Percentiles rank a stretch among this genome's conserved stretches.
phyloP scores from a whole-genome alignment of 768 basidiomycete species.

The Boletus bicolor region DNA sequence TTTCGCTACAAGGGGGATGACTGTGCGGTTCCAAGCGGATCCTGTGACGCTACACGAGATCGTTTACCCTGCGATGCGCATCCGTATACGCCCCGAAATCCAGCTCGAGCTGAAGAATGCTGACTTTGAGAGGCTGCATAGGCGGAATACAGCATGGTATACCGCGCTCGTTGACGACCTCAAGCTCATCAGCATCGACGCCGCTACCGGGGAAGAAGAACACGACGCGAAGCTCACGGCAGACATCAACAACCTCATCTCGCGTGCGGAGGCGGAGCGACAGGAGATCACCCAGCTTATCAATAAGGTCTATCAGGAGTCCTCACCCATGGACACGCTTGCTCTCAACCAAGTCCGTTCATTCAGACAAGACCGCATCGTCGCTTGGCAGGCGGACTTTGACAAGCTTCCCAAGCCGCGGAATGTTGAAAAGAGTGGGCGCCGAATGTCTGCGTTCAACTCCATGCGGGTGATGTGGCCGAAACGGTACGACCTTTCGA shows the following conservation, averaged over 20 bases:
- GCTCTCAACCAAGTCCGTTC: conserved; percentile 84
- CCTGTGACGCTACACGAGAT: conserved; percentile 80
- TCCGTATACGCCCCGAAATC: conserved; percentile 82
- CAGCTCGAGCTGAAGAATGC: conserved; percentile 87
- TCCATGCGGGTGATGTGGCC: conserved; percentile 75
- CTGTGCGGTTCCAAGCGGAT: conserved; percentile 85
- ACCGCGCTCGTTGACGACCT: conserved; percentile 71
- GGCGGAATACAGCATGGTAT: conserved; percentile 73
- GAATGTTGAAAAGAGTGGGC: conserved; percentile 48
- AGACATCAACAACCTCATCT: conserved; percentile 65
- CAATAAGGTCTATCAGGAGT: conserved; percentile 77
- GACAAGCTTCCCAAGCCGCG: conserved; percentile 78
- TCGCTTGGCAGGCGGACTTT: conserved; percentile 96
- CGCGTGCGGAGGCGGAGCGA: conserved; percentile 70
- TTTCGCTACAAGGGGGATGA: conserved; percentile 81
- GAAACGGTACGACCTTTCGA: conserved; percentile 51
- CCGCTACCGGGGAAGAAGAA: conserved; percentile 75
- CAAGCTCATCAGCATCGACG: conserved; percentile 72
- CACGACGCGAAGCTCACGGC: conserved; percentile 58
- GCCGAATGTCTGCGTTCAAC: conserved; percentile 60
- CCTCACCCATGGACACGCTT: conserved; percentile 78
- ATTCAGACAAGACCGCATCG: conserved; percentile 87
- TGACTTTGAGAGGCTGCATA: conserved; percentile 79
- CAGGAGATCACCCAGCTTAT: conserved; percentile 71
- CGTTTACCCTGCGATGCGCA: conserved; percentile 82